Conservation (phyloP, 176 grass and related monocot species). For the Aegilops umbellulata region DNA sequence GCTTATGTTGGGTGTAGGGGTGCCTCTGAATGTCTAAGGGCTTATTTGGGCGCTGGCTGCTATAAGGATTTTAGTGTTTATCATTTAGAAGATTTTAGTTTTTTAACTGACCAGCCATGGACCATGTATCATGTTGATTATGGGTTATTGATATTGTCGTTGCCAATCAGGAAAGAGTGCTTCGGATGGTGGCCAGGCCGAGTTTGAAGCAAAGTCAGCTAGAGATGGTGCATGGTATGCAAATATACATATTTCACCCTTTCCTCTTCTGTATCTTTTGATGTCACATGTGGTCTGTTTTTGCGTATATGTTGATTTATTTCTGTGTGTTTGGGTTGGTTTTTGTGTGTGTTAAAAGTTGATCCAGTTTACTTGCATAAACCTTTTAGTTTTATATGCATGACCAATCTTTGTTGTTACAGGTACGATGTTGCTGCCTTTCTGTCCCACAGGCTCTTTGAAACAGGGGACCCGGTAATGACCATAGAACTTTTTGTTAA, state of each 20-base stretch:
- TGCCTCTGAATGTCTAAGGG: neutral
- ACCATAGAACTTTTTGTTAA: neutral
- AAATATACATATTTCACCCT: neutral
- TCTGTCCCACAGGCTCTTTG: constrained; percentile 63
- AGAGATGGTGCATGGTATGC: constrained; percentile 77
- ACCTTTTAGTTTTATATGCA: neutral
- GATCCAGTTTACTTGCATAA: neutral
- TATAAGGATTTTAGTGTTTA: neutral
- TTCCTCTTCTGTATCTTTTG: neutral
- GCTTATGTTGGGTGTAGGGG: neutral
- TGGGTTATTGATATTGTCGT: neutral
- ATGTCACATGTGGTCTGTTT: neutral
- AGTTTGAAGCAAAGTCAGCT: constrained; percentile 89
- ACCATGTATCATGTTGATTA: neutral
- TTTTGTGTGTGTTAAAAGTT: neutral
- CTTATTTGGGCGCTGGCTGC: neutral
- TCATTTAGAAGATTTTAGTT: neutral
- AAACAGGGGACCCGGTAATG: constrained; percentile 70
- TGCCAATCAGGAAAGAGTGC: constrained; percentile 46
- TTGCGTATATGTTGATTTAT: neutral
- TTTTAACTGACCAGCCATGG: neutral
- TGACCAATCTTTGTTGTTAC: constrained; percentile 25
- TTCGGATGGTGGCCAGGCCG: constrained; percentile 40
- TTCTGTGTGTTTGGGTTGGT: neutral
- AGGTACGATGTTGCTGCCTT: constrained; percentile 88